Base-by-base conservation (phyloP, 768 basidiomycete genomes). In the Leccinum uliginosum region DNA sequence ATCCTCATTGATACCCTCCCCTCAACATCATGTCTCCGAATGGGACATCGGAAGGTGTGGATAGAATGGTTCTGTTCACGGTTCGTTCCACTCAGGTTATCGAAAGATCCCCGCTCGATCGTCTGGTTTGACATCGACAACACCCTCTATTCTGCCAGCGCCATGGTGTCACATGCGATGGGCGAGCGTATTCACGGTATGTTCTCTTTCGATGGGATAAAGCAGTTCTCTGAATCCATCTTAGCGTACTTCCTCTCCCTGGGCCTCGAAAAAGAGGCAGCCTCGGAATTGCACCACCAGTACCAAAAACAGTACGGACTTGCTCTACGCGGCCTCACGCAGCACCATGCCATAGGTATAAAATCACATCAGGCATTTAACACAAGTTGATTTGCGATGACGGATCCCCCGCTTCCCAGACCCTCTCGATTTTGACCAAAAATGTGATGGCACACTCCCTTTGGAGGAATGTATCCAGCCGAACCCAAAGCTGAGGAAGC, bases 81-180 rank as follows among this genome's bases (percentile, higher is more conserved):
- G 40, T 17, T 32, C 15, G 3, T 19, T 21, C 50, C 55, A 21
- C 59, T 61, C 45, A 64, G 35, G 3, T 30, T 14, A 12, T 11
- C 24, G 35, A 57, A 59, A 70, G 87, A 89, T 76, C 78, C 81
- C 38, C 82, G 84, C 14, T 71, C 71, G 59, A 72, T 91, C 50
- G 77, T 91, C 51, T 93, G 85, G 82, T 83, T 93, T 58, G 91
- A 93, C 66, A 90, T 93, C 57, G 92, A 93, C 71, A 93, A 94
- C 64, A 92, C 91, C 3, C 78, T 94, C 15, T 94, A 93, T 69
- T 89, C 90, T 8, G 83, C 88, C 1, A 85, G 80, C 62, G 76
- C 84, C 19, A 83, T 79, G 69, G 89, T 93, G 52, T 84, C 86
- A 4, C 82, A 88, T 59, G 85, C 81, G 17, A 93, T 94, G 92